A percentile compares a stretch with the other conserved stretches of the same genome.
Evolutionary conservation across 179 eudicot genomes (phyloP).

Genomic region (Spergularia azorica): DNA sequence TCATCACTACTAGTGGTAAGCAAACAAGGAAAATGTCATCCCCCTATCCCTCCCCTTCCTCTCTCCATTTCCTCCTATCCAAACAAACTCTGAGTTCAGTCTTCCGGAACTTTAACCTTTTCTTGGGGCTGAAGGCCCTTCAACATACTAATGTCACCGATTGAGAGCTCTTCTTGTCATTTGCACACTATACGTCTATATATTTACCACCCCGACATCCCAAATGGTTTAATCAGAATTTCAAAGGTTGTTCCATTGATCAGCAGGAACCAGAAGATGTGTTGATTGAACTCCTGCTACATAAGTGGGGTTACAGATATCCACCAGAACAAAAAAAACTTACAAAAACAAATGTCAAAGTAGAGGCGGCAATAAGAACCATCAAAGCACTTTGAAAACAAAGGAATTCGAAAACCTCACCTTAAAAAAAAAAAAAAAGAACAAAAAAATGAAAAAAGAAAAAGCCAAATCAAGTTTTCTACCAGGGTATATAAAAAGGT

Average conservation of each 20-base stretch:
- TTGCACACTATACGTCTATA: background rate
- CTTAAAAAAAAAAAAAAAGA: background rate
- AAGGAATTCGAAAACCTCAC: background rate
- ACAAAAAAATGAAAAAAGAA: too few relatives aligned
- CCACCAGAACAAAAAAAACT: background rate
- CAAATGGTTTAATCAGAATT: background rate
- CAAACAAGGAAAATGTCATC: too few relatives aligned
- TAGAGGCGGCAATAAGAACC: background rate
- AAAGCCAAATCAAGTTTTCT: too few relatives aligned
- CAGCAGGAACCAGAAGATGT: background rate
- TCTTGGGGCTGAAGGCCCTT: background rate
- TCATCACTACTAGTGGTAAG: too few relatives aligned
- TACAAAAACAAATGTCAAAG: background rate
- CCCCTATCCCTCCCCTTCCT: too few relatives aligned
- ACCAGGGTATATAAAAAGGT: too few relatives aligned
- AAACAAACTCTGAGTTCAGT: background rate
- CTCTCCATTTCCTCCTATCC: too few relatives aligned
- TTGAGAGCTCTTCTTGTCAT: background rate
- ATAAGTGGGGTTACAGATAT: background rate
- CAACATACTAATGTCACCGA: background rate
- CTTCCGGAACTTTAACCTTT: background rate
- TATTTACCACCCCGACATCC: background rate
- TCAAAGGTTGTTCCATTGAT: background rate
- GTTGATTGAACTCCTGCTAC: background rate
- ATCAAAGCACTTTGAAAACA: background rate